Percentiles rank a stretch among this genome's conserved stretches.
phyloP scores from a whole-genome alignment of 805 yeast species.

The Wickerhamiella allomyrinae region DNA sequence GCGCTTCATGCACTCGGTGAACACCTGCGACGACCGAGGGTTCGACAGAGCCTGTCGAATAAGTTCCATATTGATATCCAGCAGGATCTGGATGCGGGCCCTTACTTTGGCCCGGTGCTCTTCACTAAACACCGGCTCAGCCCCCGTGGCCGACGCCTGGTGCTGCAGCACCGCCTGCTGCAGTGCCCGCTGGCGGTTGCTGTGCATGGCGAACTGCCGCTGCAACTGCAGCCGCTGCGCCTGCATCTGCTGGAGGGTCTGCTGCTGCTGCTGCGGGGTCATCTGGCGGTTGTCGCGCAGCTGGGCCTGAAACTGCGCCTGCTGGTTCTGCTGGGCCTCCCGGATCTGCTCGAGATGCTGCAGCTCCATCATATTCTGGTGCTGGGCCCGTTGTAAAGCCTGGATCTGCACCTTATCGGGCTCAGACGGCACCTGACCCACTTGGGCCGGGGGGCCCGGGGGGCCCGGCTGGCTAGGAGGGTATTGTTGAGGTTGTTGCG shows the following conservation, averaged over 20 bases:
- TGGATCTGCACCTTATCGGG: background rate
- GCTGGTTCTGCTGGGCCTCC: background rate
- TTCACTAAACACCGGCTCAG: background rate
- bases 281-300: background rate
- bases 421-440: too few species aligned
- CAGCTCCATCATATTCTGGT: background rate
- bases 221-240: slow-evolving; percentile 1
- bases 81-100: slow-evolving; percentile 9
- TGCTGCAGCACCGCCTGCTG: background rate
- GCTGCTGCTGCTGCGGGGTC: background rate
- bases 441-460: too few species aligned
- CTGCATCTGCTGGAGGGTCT: background rate
- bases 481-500: background rate
- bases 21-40: slow-evolving; percentile 7
- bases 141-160: background rate
- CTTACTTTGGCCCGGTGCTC: background rate
- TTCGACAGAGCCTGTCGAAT: slow-evolving; percentile 8
- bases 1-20: slow-evolving; percentile 21
- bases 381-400: background rate
- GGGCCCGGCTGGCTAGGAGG: too few species aligned
- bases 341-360: background rate
- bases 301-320: background rate
- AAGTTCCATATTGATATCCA: slow-evolving; percentile 15
- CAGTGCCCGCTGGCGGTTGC: background rate
- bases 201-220: background rate